Base-by-base conservation (phyloP, 208 protist genomes). In the Novymonas esmeraldas region DNA sequence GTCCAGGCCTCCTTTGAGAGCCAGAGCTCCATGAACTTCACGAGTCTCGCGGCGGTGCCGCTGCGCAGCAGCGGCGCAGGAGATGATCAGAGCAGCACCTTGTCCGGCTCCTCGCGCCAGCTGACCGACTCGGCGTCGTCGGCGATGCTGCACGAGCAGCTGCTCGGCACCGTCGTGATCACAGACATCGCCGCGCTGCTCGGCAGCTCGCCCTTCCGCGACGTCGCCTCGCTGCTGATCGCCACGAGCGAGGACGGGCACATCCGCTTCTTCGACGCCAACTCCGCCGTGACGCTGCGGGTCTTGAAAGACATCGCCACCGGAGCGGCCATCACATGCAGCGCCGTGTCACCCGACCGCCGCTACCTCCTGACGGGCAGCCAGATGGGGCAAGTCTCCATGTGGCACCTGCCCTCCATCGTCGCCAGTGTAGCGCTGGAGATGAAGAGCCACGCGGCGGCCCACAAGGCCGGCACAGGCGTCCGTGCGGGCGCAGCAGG, bases 331-430 rank as follows among this genome's bases (percentile, higher is more conserved):
- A 93, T 95, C 67, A 95, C 90, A 4, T 93, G 87, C 74, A 90
- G 85, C 45, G 76, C 82, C 0, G 34, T 93, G 10, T 91, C 87
- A 3, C 81, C 87, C 0, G 81, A 95, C 60, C 72, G 74, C 20
- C 75, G 84, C 24, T 89, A 81, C 49, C 73, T 95, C 18, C 56
- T 95, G 18, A 95, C 90, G 11, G 90, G 90, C 6, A 93, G 78
- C 39, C 90, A 95, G 65, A 92, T 93, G 59, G 90, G 90, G 0
- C 79, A 84, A 16, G 83, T 95, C 10, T 85, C 85, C 5, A 78
- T 93, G 41, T 95, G 90, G 90, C 85, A 95, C 58, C 65, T 93
- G 16, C 87, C 87, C n/a, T 90, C 77, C 31, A 83, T 95, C 52
- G 82, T 92, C 11, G 71, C 70, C 16, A 84, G 75, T 57, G 74